Evolutionary conservation across 352 stramenopile genomes (phyloP).

Genomic region (Globisporangium cystogenes): DNA sequence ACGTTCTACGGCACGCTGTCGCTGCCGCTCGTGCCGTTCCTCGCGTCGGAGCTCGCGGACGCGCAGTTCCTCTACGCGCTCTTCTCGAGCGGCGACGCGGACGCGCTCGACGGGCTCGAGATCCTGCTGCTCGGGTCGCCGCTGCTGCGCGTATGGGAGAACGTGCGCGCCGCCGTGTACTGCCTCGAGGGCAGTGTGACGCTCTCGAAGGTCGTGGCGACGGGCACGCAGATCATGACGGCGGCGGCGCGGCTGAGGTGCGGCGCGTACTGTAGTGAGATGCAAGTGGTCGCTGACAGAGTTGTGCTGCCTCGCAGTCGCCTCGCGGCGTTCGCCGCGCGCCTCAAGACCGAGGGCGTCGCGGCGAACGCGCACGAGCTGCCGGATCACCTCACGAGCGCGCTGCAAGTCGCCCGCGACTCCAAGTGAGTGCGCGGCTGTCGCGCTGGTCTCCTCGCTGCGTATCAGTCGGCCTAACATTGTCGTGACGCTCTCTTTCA

Average conservation of each 20-base stretch:
- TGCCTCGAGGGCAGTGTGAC: slow-evolving; percentile 63
- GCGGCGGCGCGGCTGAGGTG: slow-evolving; percentile 41
- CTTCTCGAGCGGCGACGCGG: slow-evolving; percentile 29
- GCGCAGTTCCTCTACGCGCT: slow-evolving; percentile 26
- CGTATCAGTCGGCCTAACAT: too few species aligned
- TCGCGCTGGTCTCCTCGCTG: neutral
- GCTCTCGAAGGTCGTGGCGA: slow-evolving; percentile 51
- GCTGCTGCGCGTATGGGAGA: slow-evolving; percentile 64
- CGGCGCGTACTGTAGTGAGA: too few species aligned
- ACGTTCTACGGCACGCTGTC: slow-evolving; percentile 51
- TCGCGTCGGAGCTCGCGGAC: slow-evolving; percentile 35
- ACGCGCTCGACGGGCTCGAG: slow-evolving; percentile 55
- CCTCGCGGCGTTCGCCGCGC: slow-evolving; percentile 6
- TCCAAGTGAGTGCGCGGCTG: slow-evolving; percentile 39
- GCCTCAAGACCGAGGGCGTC: slow-evolving; percentile 8
- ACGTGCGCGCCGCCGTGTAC: slow-evolving; percentile 63
- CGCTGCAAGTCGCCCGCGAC: slow-evolving; percentile 46
- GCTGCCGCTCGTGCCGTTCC: slow-evolving; percentile 52
- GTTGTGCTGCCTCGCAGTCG: slow-evolving; percentile 17
- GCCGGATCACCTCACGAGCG: slow-evolving; percentile 52
- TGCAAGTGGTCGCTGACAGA: slow-evolving; percentile 4
- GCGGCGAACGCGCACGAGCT: slow-evolving; percentile 29
- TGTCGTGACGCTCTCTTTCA: neutral
- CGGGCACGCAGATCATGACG: slow-evolving; percentile 51
- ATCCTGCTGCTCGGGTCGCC: slow-evolving; percentile 68